Evolutionary conservation across 768 basidiomycete genomes (phyloP).

Genomic region (Lactarius quietus): DNA sequence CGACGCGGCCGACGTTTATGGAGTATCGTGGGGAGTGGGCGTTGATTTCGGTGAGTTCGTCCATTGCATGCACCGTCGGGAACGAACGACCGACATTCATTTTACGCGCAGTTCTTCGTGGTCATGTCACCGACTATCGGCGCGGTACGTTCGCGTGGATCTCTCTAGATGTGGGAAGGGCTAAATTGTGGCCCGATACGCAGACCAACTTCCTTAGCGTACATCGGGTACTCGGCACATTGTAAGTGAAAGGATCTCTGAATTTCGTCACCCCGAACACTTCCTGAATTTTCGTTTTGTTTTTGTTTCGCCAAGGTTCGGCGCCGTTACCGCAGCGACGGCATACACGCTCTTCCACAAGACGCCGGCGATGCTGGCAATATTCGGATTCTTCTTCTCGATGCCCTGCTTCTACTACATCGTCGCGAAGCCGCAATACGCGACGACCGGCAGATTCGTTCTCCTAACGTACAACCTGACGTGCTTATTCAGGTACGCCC

Average conservation of each 20-base stretch:
- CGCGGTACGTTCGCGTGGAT: slow-evolving; percentile 53
- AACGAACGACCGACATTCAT: no score
- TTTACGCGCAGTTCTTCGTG: slow-evolving; percentile 74
- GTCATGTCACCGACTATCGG: slow-evolving; percentile 91
- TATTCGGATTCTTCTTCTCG: slow-evolving; percentile 87
- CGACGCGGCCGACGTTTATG: slow-evolving; percentile 72
- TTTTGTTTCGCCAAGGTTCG: slow-evolving; percentile 49
- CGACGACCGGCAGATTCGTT: slow-evolving; percentile 74
- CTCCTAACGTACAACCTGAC: slow-evolving; percentile 89
- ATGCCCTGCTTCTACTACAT: slow-evolving; percentile 94
- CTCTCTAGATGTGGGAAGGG: slow-evolving; percentile 16
- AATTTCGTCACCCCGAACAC: background rate
- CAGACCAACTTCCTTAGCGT: slow-evolving; percentile 85
- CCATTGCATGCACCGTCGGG: no score
- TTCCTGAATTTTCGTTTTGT: slow-evolving; percentile 14
- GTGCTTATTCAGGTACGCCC: slow-evolving; percentile 45
- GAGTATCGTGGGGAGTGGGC: slow-evolving; percentile 94
- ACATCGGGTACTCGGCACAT: slow-evolving; percentile 81
- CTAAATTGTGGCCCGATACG: slow-evolving; percentile 9
- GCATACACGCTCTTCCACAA: slow-evolving; percentile 76
- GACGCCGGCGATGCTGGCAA: slow-evolving; percentile 65
- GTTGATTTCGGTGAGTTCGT: slow-evolving; percentile 81
- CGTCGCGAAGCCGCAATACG: slow-evolving; percentile 71
- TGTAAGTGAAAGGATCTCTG: slow-evolving; percentile 46
- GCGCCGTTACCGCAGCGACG: slow-evolving; percentile 70